A percentile compares a stretch with the other conserved stretches of the same genome.
Conservation (phyloP, 768 basidiomycete genomes). For the Leccinellum rugosiceps region DNA sequence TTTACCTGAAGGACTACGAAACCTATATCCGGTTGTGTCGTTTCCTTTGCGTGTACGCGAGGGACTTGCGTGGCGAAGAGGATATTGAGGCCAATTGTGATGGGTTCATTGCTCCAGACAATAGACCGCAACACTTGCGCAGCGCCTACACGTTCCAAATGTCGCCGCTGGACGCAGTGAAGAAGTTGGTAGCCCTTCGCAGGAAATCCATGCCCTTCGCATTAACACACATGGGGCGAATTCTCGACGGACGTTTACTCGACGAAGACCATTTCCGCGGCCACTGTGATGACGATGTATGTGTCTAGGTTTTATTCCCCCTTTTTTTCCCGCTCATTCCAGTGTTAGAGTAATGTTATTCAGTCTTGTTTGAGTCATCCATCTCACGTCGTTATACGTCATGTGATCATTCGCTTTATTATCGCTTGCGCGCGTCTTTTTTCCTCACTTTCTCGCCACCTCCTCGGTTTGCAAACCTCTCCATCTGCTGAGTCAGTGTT, state of each 20-base stretch:
- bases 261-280: neutral
- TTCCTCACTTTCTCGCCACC: no score
- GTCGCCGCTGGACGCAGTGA: conserved; percentile 21
- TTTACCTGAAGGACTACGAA: no score
- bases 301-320: no score
- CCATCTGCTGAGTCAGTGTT: no score
- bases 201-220: neutral
- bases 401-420: no score
- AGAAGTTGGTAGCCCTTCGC: neutral
- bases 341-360: no score
- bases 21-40: neutral
- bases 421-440: no score
- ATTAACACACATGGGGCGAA: neutral
- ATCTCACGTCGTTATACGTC: no score
- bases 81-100: conserved; percentile 2
- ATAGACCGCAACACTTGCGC: conserved; percentile 2
- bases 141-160: conserved; percentile 22
- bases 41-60: conserved; percentile 1
- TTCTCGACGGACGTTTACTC: neutral
- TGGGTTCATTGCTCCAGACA: conserved; percentile 13
- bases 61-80: neutral
- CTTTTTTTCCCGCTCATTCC: no score
- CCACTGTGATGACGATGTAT: no score
- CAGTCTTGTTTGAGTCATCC: no score
- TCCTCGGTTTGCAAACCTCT: no score